Base-by-base conservation (phyloP, 2,329 filamentous ascomycete species). In the Parascedosporium putredinis region DNA sequence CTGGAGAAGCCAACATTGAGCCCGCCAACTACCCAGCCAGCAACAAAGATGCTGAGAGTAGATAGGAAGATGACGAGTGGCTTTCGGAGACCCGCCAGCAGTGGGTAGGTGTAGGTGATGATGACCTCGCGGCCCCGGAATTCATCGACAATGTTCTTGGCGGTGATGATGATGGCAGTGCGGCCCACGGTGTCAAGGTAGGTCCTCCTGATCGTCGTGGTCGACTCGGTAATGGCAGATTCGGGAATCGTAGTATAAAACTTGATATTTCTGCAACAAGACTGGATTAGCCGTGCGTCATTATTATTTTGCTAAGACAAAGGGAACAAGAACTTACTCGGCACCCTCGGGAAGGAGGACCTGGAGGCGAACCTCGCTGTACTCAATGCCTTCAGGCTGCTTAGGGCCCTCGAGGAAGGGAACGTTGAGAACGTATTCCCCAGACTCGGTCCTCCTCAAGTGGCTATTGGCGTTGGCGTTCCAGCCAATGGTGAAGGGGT, bases 401-500 rank as follows among this genome's bases (percentile, higher is more conserved):
- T 86, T 93, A 36, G 91, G 91, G 0, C 93, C 93, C 67, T 97
- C 89, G 9, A 98, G 71, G 70, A 98, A 93, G 6, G 93, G 91
- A 6, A 96, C 83, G 62, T 88, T 94, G 53, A 98, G 76, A 8
- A 95, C 76, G 60, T 88, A 95, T n/a, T 80, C 78, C 52, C 88
- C 81, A 23, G 75, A 76, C 43, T 73, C 69, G 38, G 78, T 73
- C 57, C 73, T 79, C 59, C 88, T 83, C 56, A 98, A 64, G 64
- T 87, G 93, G 51, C 78, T 79, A 59, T 81, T 81, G 24, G 94
- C 75, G 56, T 95, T 81, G 48, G 86, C 83, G 70, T 97, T 94
- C 93, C 93, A 98, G 57, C 93, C 93, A 51, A 97, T 83, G 52
- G 86, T 88, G 73, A 97, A 98, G 56, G 87, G 93, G 68, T 96